Conservation (phyloP, 2,329 filamentous ascomycete species). For the Ceratocystis huliohia region DNA sequence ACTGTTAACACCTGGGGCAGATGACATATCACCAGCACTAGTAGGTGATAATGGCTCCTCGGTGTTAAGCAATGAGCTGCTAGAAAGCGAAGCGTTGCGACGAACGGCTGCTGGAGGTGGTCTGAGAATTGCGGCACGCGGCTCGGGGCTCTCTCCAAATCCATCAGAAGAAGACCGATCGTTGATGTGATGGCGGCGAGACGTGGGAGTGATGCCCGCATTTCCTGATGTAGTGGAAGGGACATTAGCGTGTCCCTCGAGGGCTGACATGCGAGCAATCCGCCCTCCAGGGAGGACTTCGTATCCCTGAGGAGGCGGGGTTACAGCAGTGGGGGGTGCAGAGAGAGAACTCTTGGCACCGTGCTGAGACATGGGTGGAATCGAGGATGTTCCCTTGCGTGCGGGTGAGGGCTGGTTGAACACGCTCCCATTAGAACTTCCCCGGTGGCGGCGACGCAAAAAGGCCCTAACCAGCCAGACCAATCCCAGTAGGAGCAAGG, state of each 20-base stretch:
- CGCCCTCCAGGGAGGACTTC: conserved; percentile 74
- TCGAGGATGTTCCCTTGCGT: conserved; percentile 36
- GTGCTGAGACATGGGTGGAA: conserved; percentile 29
- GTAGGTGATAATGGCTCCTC: conserved; percentile 62
- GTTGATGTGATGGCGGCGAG: conserved; percentile 32
- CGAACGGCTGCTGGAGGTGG: conserved; percentile 45
- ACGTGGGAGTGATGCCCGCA: conserved; percentile 17
- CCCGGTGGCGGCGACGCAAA: conserved; percentile 40
- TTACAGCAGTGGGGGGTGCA: conserved; percentile 16
- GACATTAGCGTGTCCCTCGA: conserved; percentile 62
- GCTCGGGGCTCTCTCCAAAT: conserved; percentile 59
- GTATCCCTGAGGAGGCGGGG: conserved; percentile 40
- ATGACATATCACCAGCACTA: conserved; percentile 64
- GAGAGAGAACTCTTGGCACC: conserved; percentile 20
- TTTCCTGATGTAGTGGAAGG: conserved; percentile 30
- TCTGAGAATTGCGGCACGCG: conserved; percentile 44
- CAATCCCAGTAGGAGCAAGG: conserved; percentile 54
- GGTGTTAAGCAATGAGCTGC: conserved; percentile 59
- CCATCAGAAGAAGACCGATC: conserved; percentile 59
- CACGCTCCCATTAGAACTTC: conserved; percentile 52
- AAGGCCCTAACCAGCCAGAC: conserved; percentile 53
- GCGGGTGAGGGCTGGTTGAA: conserved; percentile 82
- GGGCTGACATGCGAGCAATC: conserved; percentile 87
- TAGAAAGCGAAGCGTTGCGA: conserved; percentile 80
- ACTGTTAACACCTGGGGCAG: conserved; percentile 68